Evolutionary conservation across 2,329 filamentous ascomycete genomes (phyloP).

Genomic region (Lachnum nothofagi): DNA sequence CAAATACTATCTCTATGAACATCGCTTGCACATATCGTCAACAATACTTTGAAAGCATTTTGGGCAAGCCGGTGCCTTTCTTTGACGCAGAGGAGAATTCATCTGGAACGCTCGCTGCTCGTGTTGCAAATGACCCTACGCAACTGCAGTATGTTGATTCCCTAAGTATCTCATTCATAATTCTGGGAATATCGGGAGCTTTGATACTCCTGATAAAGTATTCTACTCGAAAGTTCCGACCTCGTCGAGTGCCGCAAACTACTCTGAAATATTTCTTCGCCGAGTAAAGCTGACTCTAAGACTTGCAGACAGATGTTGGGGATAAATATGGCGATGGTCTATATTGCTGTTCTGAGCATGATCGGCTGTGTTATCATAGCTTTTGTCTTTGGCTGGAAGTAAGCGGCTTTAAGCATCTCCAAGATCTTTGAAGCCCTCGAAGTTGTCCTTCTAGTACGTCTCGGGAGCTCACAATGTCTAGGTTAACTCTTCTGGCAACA

Average conservation of each 20-base stretch:
- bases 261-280: too few relatives aligned
- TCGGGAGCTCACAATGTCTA: neutral
- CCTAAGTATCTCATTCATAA: too few relatives aligned
- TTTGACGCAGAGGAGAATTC: conserved; percentile 44
- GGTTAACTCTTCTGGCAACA: conserved; percentile 58
- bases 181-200: too few relatives aligned
- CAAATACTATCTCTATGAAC: conserved; percentile 37
- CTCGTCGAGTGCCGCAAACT: too few relatives aligned
- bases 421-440: neutral
- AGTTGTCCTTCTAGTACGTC: too few relatives aligned
- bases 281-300: too few relatives aligned
- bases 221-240: too few relatives aligned
- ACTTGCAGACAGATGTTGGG: conserved; percentile 49
- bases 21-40: conserved; percentile 37
- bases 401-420: neutral
- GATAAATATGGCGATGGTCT: conserved; percentile 48
- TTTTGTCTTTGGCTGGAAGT: conserved; percentile 71
- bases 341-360: conserved; percentile 60
- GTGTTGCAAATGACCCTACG: conserved; percentile 44
- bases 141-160: too few relatives aligned
- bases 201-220: too few relatives aligned
- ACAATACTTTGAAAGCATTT: conserved; percentile 42
- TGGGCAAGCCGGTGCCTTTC: conserved; percentile 39
- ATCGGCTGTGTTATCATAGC: conserved; percentile 60
- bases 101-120: conserved; percentile 42